phyloP scores from a whole-genome alignment of 768 basidiomycete genomes.

The Strobilomyces confusus region DNA sequence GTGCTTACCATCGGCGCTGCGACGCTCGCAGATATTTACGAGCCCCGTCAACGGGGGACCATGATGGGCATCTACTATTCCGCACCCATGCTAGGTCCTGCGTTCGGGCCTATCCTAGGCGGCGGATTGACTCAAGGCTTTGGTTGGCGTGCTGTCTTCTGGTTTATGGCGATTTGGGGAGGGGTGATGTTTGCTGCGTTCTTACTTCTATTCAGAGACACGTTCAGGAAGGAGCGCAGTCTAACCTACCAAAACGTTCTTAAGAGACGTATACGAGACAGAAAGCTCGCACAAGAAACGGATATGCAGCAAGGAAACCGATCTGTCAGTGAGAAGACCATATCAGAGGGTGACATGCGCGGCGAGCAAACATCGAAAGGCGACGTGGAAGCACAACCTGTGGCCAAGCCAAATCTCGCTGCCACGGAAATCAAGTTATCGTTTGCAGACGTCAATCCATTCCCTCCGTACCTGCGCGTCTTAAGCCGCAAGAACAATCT shows the following conservation, averaged over 20 bases:
- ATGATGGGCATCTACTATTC: conserved; percentile 83
- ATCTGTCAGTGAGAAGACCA: conserved; percentile 19
- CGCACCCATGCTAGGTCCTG: conserved; percentile 72
- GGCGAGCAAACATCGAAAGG: conserved; percentile 10
- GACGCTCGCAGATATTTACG: conserved; percentile 76
- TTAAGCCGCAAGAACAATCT: conserved; percentile 65
- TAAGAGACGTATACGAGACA: conserved; percentile 36
- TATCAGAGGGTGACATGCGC: not conserved
- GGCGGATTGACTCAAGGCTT: conserved; percentile 64
- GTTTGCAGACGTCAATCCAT: conserved; percentile 67
- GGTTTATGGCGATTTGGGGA: conserved; percentile 70
- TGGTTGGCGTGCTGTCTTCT: conserved; percentile 82
- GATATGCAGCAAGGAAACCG: conserved; percentile 15
- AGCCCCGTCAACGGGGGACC: conserved; percentile 67
- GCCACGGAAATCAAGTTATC: conserved; percentile 48
- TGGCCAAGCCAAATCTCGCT: conserved; percentile 5
- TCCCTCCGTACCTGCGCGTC: conserved; percentile 58
- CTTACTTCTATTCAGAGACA: conserved; percentile 73
- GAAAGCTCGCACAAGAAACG: conserved; percentile 16
- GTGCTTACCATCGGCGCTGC: conserved; percentile 66
- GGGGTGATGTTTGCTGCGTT: conserved; percentile 54
- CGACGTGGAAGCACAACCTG: conserved; percentile 24
- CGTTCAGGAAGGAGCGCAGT: conserved; percentile 81
- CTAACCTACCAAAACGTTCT: conserved; percentile 70
- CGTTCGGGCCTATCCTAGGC: conserved; percentile 66